These are phyloP conservation scores for Hyaloscypha hepaticicola DNA, from an alignment of 495 filamentous ascomycete species.

Conservation along the genomic window DNA sequence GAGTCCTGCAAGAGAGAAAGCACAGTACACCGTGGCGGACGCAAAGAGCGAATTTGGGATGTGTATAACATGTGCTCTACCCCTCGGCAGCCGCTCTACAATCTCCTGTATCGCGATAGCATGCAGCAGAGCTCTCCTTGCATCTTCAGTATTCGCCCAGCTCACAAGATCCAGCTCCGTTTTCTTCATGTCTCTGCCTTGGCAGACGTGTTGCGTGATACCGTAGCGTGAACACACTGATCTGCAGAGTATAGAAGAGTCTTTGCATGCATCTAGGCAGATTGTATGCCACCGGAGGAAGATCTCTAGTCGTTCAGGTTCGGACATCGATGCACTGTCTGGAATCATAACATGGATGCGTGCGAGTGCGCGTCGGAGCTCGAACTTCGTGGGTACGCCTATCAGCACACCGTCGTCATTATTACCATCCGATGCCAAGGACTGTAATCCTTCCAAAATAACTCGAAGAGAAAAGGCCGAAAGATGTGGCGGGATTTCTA, in stretches of 20 bases:
- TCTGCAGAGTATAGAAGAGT: constrained; percentile 43
- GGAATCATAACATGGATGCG: constrained; percentile 44
- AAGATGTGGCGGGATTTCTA: constrained; percentile 25
- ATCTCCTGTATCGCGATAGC: constrained; percentile 51
- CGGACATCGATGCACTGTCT: constrained; percentile 40
- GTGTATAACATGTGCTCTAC: constrained; percentile 47
- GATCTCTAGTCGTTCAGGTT: constrained; percentile 42
- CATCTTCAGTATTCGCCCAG: constrained; percentile 44
- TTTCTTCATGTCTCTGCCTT: constrained; percentile 31
- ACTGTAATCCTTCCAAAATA: constrained; percentile 47
- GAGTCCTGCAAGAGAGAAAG: constrained; percentile 41
- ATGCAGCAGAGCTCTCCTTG: constrained; percentile 45
- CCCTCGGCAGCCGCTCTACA: constrained; percentile 47
- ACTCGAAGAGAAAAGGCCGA: constrained; percentile 47
- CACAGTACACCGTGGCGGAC: constrained; percentile 45
- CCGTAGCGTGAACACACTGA: constrained; percentile 44
- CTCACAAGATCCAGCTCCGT: constrained; percentile 39
- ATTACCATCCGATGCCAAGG: constrained; percentile 43
- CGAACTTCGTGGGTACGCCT: constrained; percentile 43
- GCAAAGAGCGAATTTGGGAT: constrained; percentile 49
- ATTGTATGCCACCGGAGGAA: constrained; percentile 51
- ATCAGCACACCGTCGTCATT: constrained; percentile 38
- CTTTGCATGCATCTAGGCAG: constrained; percentile 46
- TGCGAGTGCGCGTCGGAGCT: constrained; percentile 42
- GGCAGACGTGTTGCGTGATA: constrained; percentile 44